A percentile compares a stretch with the other conserved stretches of the same genome.
Evolutionary conservation across 352 stramenopile species (phyloP).

Genomic region (Stephanocyclus meneghinianus): DNA sequence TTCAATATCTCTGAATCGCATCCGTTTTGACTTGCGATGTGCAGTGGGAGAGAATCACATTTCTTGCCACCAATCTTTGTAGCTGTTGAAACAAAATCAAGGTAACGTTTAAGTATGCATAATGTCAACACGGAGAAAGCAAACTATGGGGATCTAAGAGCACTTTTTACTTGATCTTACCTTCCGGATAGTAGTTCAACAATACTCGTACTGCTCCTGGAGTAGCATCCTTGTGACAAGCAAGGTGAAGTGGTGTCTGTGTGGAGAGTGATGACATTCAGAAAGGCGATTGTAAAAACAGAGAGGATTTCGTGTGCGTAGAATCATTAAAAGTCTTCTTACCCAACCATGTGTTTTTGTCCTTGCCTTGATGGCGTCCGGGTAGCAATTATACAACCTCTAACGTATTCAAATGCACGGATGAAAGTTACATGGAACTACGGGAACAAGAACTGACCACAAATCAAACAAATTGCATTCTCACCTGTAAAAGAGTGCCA

Average conservation of each 20-base stretch:
- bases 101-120: not conserved
- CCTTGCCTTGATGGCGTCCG: conserved; percentile 42
- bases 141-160: not conserved
- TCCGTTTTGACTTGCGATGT: conserved; percentile 45
- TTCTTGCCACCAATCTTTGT: conserved; percentile 34
- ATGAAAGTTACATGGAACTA: not conserved
- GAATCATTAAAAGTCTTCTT: not conserved
- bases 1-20: conserved; percentile 42
- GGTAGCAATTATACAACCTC: conserved; percentile 42
- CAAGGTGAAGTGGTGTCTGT: conserved; percentile 45
- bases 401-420: not conserved
- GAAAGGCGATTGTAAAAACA: not conserved
- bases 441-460: not conserved
- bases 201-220: conserved; percentile 35
- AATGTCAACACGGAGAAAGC: not conserved
- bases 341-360: conserved; percentile 43
- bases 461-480: not conserved
- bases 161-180: conserved; percentile 18
- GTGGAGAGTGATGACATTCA: not conserved
- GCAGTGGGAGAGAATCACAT: conserved; percentile 45
- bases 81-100: not conserved
- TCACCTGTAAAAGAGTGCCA: conserved; percentile 30
- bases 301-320: not conserved
- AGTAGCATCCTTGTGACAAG: conserved; percentile 41
- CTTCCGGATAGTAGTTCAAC: conserved; percentile 45